These are phyloP conservation scores for Lotus japonicus DNA, from an alignment of 306 rosid genomes.

Conservation along the genomic window DNA sequence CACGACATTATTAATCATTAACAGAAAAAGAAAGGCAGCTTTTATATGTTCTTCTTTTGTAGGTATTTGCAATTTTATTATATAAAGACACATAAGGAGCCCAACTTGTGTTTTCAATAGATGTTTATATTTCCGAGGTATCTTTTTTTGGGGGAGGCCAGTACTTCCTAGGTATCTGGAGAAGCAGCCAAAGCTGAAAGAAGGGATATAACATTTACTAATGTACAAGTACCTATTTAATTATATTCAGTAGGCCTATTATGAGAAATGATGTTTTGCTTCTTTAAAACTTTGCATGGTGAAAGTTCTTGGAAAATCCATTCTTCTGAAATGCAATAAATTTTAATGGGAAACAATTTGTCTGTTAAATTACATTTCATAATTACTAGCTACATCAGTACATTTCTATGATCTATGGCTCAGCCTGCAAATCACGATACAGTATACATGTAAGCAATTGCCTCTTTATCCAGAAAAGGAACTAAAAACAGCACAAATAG, in stretches of 20 bases:
- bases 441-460: background rate
- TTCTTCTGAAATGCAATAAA: constrained; percentile 5
- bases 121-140: background rate
- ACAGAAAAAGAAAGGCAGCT: background rate
- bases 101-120: too few relatives aligned
- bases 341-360: constrained; percentile 1
- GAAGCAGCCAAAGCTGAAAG: constrained; percentile 18
- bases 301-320: background rate
- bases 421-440: constrained; percentile 12
- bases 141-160: background rate
- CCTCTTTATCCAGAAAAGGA: background rate
- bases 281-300: constrained; percentile 1
- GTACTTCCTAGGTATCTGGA: constrained; percentile 1
- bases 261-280: constrained; percentile 2
- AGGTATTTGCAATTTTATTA: background rate
- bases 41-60: constrained; percentile 5
- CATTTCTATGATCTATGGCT: constrained; percentile 7
- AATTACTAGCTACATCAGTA: constrained; percentile 13
- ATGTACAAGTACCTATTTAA: background rate
- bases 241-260: background rate
- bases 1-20: background rate
- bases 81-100: background rate
- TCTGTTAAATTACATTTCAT: constrained; percentile 11
- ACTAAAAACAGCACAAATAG: constrained; percentile 7
- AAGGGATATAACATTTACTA: background rate